A percentile compares a stretch with the other conserved stretches of the same genome.
phyloP scores from a whole-genome alignment of 352 stramenopile genomes.

The Phytophthora sp. region DNA sequence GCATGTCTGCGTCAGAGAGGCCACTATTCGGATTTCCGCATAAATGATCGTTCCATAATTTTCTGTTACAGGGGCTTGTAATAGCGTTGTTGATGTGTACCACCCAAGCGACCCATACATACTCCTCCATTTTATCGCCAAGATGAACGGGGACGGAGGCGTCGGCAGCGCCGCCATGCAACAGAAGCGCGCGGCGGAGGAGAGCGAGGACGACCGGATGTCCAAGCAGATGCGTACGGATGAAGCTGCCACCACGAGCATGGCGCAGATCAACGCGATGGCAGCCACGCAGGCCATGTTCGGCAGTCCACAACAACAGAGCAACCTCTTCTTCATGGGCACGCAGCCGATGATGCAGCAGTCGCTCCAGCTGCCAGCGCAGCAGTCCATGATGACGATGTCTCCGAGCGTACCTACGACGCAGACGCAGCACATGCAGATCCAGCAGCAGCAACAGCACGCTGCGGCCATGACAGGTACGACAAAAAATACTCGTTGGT shows the following conservation, averaged over 20 bases:
- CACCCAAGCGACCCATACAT: slow-evolving; percentile 17
- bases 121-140: slow-evolving; percentile 14
- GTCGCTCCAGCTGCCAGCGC: slow-evolving; percentile 28
- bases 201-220: slow-evolving; percentile 31
- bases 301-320: slow-evolving; percentile 21
- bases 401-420: slow-evolving; percentile 26
- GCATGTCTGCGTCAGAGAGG: background rate
- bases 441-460: slow-evolving; percentile 45
- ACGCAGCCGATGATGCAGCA: slow-evolving; percentile 44
- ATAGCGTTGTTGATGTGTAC: slow-evolving; percentile 10
- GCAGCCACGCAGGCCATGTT: slow-evolving; percentile 35
- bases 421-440: slow-evolving; percentile 40
- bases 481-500: background rate
- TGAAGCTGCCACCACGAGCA: background rate
- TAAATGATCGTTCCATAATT: background rate
- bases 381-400: slow-evolving; percentile 36
- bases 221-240: slow-evolving; percentile 50
- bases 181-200: slow-evolving; percentile 33
- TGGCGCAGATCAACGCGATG: slow-evolving; percentile 36
- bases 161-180: slow-evolving; percentile 18
- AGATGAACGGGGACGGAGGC: slow-evolving; percentile 29
- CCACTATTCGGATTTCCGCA: background rate
- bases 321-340: slow-evolving; percentile 35
- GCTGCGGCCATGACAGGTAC: slow-evolving; percentile 40
- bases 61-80: background rate